These are phyloP conservation scores for Entophlyctis helioformis DNA, from an alignment of 192 early-diverging fungal genomes.

Conservation along the genomic window DNA sequence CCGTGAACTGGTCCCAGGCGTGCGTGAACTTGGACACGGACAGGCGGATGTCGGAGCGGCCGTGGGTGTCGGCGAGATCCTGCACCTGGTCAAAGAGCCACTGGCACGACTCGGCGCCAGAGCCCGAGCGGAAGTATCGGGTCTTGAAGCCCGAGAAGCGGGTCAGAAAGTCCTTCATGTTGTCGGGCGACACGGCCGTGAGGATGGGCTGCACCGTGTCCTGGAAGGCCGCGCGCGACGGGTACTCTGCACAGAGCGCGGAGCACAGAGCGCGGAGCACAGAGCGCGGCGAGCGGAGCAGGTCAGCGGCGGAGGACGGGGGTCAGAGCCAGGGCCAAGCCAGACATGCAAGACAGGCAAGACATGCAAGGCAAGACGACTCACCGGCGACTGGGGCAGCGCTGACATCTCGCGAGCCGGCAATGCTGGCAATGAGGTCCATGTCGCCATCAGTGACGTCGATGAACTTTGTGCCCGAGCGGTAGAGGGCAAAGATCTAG, in stretches of 20 bases:
- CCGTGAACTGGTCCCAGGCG: slow-evolving; percentile 69
- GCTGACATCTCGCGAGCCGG: slow-evolving; percentile 1
- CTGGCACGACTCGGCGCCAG: slow-evolving; percentile 10
- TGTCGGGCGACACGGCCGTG: slow-evolving; percentile 43
- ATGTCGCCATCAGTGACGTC: slow-evolving; percentile 73
- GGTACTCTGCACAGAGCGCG: neutral
- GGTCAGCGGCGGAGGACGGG: too few species aligned
- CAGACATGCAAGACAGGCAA: neutral
- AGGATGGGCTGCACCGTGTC: slow-evolving; percentile 38
- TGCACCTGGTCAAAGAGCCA: slow-evolving; percentile 24
- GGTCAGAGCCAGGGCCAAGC: too few species aligned
- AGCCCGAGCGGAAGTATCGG: slow-evolving; percentile 61
- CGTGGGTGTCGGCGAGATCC: slow-evolving; percentile 11
- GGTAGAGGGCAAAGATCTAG: slow-evolving; percentile 57
- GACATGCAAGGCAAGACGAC: slow-evolving; percentile 6
- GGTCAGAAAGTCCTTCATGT: slow-evolving; percentile 58
- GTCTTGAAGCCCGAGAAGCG: slow-evolving; percentile 75
- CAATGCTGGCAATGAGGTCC: slow-evolving; percentile 4
- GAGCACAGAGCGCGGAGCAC: neutral
- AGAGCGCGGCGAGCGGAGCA: too few species aligned
- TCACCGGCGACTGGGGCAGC: neutral
- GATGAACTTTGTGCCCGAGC: slow-evolving; percentile 61
- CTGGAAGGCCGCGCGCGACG: too few species aligned
- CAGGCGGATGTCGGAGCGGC: slow-evolving; percentile 3
- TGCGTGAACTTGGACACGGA: slow-evolving; percentile 59